These are phyloP conservation scores for Clavariopsis aquatica DNA, from an alignment of 495 filamentous ascomycete species.

Conservation along the genomic window DNA sequence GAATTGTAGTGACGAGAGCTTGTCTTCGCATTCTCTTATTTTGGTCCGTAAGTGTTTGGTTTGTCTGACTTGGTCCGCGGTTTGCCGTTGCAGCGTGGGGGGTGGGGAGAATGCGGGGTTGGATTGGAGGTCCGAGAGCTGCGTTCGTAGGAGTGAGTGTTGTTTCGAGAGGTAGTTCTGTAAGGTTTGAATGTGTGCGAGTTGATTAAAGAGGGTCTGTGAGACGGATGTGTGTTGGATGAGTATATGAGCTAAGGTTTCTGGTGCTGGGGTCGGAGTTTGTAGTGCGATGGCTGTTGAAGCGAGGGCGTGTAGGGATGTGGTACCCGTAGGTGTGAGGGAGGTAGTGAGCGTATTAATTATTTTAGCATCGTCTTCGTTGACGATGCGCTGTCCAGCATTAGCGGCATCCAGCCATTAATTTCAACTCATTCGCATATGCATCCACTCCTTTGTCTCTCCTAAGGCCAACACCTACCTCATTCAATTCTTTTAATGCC, in stretches of 20 bases:
- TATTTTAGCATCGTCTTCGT: slow-evolving; percentile 12
- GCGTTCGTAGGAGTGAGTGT: slow-evolving; percentile 27
- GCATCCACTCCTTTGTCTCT: neutral
- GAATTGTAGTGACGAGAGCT: slow-evolving; percentile 17
- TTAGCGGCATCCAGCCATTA: neutral
- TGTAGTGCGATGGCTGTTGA: slow-evolving; percentile 22
- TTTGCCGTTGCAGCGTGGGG: slow-evolving; percentile 26
- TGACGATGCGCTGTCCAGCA: neutral
- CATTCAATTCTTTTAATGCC: slow-evolving; percentile 52
- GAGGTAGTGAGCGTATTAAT: slow-evolving; percentile 10
- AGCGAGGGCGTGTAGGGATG: slow-evolving; percentile 28
- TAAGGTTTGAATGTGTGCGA: slow-evolving; percentile 27
- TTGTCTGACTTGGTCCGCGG: slow-evolving; percentile 25
- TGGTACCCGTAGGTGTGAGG: slow-evolving; percentile 27
- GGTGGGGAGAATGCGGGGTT: slow-evolving; percentile 32
- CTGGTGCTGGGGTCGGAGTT: slow-evolving; percentile 19
- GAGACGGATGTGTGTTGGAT: slow-evolving; percentile 26
- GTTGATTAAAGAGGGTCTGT: slow-evolving; percentile 28
- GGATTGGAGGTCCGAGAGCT: slow-evolving; percentile 18
- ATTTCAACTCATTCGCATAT: neutral
- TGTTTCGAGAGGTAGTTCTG: slow-evolving; percentile 28
- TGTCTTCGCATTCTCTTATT: slow-evolving; percentile 32
- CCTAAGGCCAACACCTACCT: slow-evolving; percentile 24
- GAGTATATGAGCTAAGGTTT: slow-evolving; percentile 34
- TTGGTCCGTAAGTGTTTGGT: slow-evolving; percentile 33